Base-by-base conservation (phyloP, 768 basidiomycete genomes). In the Plicaturopsis crispa region DNA sequence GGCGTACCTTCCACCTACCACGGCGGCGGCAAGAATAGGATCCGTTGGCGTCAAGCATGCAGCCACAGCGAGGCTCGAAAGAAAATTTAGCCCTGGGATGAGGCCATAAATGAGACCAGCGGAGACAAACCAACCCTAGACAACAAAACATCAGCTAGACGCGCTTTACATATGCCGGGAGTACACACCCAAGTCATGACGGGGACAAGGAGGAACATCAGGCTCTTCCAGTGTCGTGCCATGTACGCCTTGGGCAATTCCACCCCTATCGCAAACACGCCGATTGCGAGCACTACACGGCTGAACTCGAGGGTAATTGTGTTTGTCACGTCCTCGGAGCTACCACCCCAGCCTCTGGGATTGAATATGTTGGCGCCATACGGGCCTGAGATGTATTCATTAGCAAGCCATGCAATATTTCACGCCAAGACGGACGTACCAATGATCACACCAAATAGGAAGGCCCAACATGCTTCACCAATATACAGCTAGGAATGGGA, bases 261-360 rank as follows among this genome's bases (percentile, higher is more conserved):
- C 17, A 98, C 96, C 12, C 96, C 96, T 38, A 99, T 89, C 6
- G 94, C 94, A 56, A 99, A 99, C 1, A 99, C 94, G 14, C 91
- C 91, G 38, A 98, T 85, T 12, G 94, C 96, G 22, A 99, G 77
- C 32, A 98, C 85, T 40, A 98, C 80, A 12, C 96, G 75, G 6
- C 89, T 92, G 51, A 84, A 72, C 60, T 99, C 96, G 42, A 99
- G 72, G 1, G 90, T 93, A 42, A 99, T 86, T 17, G 65, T 62
- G 60, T 97, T 88, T 8, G 71, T 65, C 2, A 53, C 50, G 22
- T 71, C 63, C 4, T 67, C 66, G 19, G 50, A 48, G 20, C 34
- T 38, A 14, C 59, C 59, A 1, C 73, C 78, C 89, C 90, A 94
- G 6, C 70, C 63, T 33, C 80, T 73, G 12, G 92, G 91, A 60